Conservation (phyloP, 352 stramenopile genomes). For the Phytophthora boehmeriae region DNA sequence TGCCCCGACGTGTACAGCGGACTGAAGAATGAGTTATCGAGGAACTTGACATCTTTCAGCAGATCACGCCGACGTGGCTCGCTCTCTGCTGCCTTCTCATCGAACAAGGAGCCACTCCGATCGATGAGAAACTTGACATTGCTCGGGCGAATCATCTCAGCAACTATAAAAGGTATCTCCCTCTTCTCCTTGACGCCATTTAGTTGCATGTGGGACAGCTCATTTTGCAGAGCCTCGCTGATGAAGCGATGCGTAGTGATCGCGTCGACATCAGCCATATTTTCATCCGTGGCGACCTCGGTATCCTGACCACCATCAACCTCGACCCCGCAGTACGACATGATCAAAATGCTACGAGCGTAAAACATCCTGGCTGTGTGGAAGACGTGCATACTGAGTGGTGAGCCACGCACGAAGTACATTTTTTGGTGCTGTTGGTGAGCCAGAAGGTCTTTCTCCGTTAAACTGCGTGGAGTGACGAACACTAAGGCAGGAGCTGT, state of each 20-base stretch:
- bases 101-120: slow-evolving; percentile 47
- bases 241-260: slow-evolving; percentile 83
- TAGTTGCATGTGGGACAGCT: slow-evolving; percentile 22
- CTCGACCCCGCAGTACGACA: slow-evolving; percentile 62
- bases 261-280: slow-evolving; percentile 78
- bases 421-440: slow-evolving; percentile 54
- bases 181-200: slow-evolving; percentile 20
- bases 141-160: slow-evolving; percentile 74
- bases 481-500: slow-evolving; percentile 50
- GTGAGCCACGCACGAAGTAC: slow-evolving; percentile 75
- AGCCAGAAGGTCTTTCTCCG: slow-evolving; percentile 50
- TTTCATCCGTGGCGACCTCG: slow-evolving; percentile 53
- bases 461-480: slow-evolving; percentile 55
- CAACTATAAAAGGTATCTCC: slow-evolving; percentile 57
- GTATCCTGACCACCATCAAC: slow-evolving; percentile 36
- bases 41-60: slow-evolving; percentile 56
- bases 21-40: slow-evolving; percentile 64
- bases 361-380: slow-evolving; percentile 59
- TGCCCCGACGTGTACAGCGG: slow-evolving; percentile 65
- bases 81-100: slow-evolving; percentile 42
- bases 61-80: slow-evolving; percentile 45
- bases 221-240: slow-evolving; percentile 67
- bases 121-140: slow-evolving; percentile 80
- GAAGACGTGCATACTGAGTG: slow-evolving; percentile 65
- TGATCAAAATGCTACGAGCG: slow-evolving; percentile 74